Percentiles rank a stretch among this genome's conserved stretches.
These are phyloP conservation scores for Boletus sp. DNA, from an alignment of 768 basidiomycete species.

Conservation along the genomic window DNA sequence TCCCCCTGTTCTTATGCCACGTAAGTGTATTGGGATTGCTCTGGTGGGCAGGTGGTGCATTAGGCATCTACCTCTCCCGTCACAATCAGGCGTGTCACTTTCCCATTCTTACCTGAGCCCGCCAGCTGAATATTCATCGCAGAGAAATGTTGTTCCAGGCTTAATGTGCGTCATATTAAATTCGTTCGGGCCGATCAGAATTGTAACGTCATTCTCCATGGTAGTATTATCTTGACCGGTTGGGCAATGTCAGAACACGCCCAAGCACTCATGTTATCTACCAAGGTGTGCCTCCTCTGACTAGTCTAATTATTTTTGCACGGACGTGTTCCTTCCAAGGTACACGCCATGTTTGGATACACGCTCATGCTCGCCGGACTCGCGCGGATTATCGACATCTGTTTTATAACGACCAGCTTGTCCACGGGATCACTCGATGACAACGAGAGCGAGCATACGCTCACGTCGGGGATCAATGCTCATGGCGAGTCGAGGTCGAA, in stretches of 20 bases:
- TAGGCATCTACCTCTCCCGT: constrained; percentile 79
- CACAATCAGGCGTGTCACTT: constrained; percentile 59
- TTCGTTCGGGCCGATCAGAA: neutral
- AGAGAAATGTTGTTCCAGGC: constrained; percentile 79
- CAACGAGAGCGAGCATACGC: constrained; percentile 66
- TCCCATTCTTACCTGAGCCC: neutral
- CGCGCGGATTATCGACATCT: constrained; percentile 78
- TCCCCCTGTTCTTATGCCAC: constrained; percentile 1
- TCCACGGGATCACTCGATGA: constrained; percentile 35
- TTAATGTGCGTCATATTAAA: constrained; percentile 56
- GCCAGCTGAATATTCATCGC: neutral
- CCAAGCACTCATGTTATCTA: constrained; percentile 81
- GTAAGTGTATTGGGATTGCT: constrained; percentile 50
- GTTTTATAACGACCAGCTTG: constrained; percentile 55
- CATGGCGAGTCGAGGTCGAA: constrained; percentile 18
- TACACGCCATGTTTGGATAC: constrained; percentile 82
- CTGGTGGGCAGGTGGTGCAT: constrained; percentile 88
- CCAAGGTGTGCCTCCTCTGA: constrained; percentile 47
- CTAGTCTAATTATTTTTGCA: too few relatives aligned
- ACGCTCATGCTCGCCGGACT: constrained; percentile 82
- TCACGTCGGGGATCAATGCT: constrained; percentile 38
- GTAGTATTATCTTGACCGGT: constrained; percentile 83
- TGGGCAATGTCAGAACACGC: constrained; percentile 92
- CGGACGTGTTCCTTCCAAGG: constrained; percentile 37
- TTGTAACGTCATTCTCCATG: neutral